Base-by-base conservation (phyloP, 1,284 basidiomycete genomes). In the Ganoderma boninense region DNA sequence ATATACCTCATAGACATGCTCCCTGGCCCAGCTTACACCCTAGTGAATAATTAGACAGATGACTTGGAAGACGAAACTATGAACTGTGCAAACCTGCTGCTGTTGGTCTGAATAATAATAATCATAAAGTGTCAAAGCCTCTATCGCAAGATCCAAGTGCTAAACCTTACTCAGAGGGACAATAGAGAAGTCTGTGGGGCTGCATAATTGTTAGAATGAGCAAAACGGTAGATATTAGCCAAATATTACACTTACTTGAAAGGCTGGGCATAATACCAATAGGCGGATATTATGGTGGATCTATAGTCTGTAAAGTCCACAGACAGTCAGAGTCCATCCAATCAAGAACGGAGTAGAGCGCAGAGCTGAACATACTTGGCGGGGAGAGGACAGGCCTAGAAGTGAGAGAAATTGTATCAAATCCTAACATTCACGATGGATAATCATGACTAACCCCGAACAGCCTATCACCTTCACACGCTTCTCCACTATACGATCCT, bases 181-280 rank as follows among this genome's bases (percentile, higher is more conserved):
- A 20, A 49, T n/a, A 11, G 46, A 49, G 10, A 11, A n/a, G n/a
- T 49, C 46, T n/a, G n/a, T 49, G n/a, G 46, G 46, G n/a, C 46
- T 49, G 43, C 5, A 23, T 40, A 23, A 49, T n/a, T 23, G 6
- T 49, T 46, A 20, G 7, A 20, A 46, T 20, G n/a, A 23, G 46
- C 11, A 49, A 49, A 23, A 23, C 2, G 8, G 1, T 23, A 4
- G 20, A 49, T 7, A 49, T 32, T 32, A 32, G 32, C 32, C 32
- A 23, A 49, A 23, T 4, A n/a, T 20, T 46, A 23, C n/a, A 23
- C 46, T 23, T 23, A 49, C 46, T 49, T 49, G n/a, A 20, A 8
- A 49, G 46, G 46, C n/a, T 49, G 46, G n/a, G n/a, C 46, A 49
- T 23, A 49, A 49, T 49, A 49, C 46, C 46, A 49, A 23, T 49